These are phyloP conservation scores for Golubevia sp. DNA, from an alignment of 1,284 basidiomycete genomes.

Conservation along the genomic window DNA sequence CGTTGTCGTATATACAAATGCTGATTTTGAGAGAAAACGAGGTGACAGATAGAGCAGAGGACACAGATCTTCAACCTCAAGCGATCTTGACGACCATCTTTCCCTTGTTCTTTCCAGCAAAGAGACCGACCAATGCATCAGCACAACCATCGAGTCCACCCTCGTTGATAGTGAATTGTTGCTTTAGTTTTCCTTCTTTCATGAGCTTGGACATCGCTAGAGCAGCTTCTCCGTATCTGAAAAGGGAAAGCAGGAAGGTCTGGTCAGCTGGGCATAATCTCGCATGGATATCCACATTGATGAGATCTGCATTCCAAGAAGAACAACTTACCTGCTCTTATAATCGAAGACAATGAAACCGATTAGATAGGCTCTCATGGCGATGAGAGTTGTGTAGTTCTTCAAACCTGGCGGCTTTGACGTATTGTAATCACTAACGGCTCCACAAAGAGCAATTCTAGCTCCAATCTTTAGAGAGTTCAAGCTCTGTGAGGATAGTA, in stretches of 20 bases:
- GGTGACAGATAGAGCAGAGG: too few species aligned
- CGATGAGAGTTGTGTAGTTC: not conserved
- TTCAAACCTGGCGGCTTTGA: not conserved
- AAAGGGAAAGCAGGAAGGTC: too few species aligned
- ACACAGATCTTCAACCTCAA: too few species aligned
- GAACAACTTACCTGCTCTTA: too few species aligned
- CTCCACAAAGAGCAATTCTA: too few species aligned
- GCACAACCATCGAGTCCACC: slow-evolving; percentile 25
- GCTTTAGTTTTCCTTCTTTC: not conserved
- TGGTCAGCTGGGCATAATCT: too few species aligned
- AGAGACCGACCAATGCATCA: slow-evolving; percentile 30
- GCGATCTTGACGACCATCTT: slow-evolving; percentile 40
- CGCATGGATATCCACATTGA: too few species aligned
- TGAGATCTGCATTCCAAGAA: too few species aligned
- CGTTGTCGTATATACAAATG: too few species aligned
- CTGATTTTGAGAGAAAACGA: too few species aligned
- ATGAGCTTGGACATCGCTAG: not conserved
- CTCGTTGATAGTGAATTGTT: slow-evolving; percentile 25
- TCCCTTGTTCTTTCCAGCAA: slow-evolving; percentile 37
- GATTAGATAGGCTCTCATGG: not conserved
- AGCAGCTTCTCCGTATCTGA: not conserved
- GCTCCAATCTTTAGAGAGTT: too few species aligned
- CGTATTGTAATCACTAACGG: not conserved
- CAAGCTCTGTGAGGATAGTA: too few species aligned
- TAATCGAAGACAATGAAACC: not conserved